Evolutionary conservation across 2,329 filamentous ascomycete genomes (phyloP), one percentile per base, ranked within the genome.

Genomic region (Aureobasidium sp.): DNA sequence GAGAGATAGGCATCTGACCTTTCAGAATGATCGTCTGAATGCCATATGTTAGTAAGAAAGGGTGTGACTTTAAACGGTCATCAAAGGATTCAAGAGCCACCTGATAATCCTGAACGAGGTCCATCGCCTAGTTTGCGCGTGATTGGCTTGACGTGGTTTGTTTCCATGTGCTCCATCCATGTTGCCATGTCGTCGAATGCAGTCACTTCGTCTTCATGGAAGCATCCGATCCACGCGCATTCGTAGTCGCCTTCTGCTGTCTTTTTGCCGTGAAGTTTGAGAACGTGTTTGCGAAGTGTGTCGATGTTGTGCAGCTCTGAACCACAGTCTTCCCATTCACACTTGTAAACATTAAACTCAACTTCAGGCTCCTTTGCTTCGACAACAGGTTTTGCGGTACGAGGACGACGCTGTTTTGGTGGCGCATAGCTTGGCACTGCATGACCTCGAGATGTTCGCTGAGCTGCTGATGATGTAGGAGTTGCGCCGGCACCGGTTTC

Each of bases 81-180:
- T 62, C 25, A 54, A 42, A 21, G n/a, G 32, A 37, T 32, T 62
- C 44, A 51, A 32, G 68, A 75, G 80, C 82, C 78, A 86, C 83
- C 82, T 74, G 78, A 79, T 67, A 78, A 72, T 64, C 78, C 78
- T 62, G 78, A 77, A 50, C 76, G 76, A 45, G 82, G 83, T 58
- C 84, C 84, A 73, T 86, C 83, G n/a, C 84, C 84, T 47, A 81
- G 74, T 66, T 77, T 74, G 79, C 82, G 82, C n/a, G 80, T 80
- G 47, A 85, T 67, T 21, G 78, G 74, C 25, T 72, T 70, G n/a
- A 86, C 68, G 69, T 87, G 84, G 21, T 67, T 69, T 34, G 74
- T 69, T 61, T 81, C 76, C 29, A 86, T 68, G 67, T 87, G 84
- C 27, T 73, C 70, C 57, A 76, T 71, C 76, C 84, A 82, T 14